Conservation (phyloP, 805 yeast species). For the Candida namnaoensis region DNA sequence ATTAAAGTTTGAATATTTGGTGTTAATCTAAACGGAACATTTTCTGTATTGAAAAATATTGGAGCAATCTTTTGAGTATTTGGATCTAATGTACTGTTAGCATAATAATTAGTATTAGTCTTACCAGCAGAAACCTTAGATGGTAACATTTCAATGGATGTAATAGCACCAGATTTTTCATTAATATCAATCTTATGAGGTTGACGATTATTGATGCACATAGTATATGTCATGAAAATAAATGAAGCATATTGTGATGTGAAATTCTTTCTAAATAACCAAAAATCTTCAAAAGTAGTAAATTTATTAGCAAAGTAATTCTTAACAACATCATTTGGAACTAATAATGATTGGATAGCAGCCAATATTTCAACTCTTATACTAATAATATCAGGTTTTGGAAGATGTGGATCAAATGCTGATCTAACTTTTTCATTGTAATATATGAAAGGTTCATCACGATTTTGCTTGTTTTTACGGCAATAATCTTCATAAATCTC, state of each 20-base stretch:
- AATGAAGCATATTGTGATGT: constrained; percentile 92
- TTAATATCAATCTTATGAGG: constrained; percentile 90
- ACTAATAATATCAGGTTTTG: constrained; percentile 85
- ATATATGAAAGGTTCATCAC: constrained; percentile 87
- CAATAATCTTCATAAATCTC: constrained; percentile 85
- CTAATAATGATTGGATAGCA: constrained; percentile 80
- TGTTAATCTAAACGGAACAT: constrained; percentile 93
- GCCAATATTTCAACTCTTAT: constrained; percentile 86
- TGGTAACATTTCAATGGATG: constrained; percentile 95
- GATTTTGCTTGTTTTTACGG: constrained; percentile 55
- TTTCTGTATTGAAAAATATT: constrained; percentile 80
- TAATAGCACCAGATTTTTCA: constrained; percentile 75
- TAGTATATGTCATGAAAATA: constrained; percentile 86
- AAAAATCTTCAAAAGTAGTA: constrained; percentile 83
- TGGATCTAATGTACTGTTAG: constrained; percentile 26
- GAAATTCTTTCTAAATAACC: constrained; percentile 95
- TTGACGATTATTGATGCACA: constrained; percentile 86
- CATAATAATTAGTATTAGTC: constrained; percentile 25
- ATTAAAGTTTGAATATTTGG: constrained; percentile 91
- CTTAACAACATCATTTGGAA: constrained; percentile 76
- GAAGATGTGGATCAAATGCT: constrained; percentile 88
- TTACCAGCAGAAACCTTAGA: constrained; percentile 55
- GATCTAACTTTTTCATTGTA: constrained; percentile 80
- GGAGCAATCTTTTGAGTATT: constrained; percentile 40
- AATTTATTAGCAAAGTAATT: constrained; percentile 67